These are phyloP conservation scores for Penicillium brevicompactum DNA, from an alignment of 2,329 filamentous ascomycete genomes.

Conservation along the genomic window DNA sequence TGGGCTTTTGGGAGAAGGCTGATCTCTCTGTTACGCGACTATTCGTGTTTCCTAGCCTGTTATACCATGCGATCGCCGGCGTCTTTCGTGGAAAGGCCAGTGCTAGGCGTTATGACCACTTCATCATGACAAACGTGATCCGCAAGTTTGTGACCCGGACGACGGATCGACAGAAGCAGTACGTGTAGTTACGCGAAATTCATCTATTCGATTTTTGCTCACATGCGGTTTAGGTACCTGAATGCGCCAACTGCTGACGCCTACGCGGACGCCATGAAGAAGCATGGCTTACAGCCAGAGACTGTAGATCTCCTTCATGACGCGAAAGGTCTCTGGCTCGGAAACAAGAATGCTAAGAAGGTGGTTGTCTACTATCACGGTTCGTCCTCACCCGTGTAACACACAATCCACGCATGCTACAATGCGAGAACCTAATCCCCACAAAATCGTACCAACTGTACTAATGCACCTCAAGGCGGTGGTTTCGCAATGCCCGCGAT, in stretches of 20 bases:
- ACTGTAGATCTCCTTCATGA: constrained; percentile 34
- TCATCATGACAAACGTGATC: constrained; percentile 36
- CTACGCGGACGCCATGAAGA: constrained; percentile 31
- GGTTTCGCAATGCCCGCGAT: constrained; percentile 53
- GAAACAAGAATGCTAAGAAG: constrained; percentile 41
- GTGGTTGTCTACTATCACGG: constrained; percentile 44
- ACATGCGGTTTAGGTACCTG: constrained; percentile 23
- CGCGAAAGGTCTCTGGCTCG: constrained; percentile 42
- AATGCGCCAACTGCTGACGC: constrained; percentile 24
- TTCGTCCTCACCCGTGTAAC: constrained; percentile 18
- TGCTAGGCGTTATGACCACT: constrained; percentile 36
- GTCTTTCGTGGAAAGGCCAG: constrained; percentile 42
- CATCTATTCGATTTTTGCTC: not conserved
- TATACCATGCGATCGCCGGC: constrained; percentile 38
- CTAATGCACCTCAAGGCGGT: constrained; percentile 45
- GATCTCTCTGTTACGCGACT: constrained; percentile 33
- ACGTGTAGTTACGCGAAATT: constrained; percentile 7
- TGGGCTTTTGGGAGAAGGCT: constrained; percentile 39
- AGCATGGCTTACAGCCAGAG: constrained; percentile 29
- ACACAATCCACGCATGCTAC: not conserved
- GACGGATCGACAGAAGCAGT: constrained; percentile 37
- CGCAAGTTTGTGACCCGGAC: constrained; percentile 29
- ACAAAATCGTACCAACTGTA: constrained; percentile 1
- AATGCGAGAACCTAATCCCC: not conserved
- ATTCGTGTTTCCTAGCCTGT: constrained; percentile 24